Evolutionary conservation across 768 basidiomycete species (phyloP).

Genomic region (Gyrodon lividus): DNA sequence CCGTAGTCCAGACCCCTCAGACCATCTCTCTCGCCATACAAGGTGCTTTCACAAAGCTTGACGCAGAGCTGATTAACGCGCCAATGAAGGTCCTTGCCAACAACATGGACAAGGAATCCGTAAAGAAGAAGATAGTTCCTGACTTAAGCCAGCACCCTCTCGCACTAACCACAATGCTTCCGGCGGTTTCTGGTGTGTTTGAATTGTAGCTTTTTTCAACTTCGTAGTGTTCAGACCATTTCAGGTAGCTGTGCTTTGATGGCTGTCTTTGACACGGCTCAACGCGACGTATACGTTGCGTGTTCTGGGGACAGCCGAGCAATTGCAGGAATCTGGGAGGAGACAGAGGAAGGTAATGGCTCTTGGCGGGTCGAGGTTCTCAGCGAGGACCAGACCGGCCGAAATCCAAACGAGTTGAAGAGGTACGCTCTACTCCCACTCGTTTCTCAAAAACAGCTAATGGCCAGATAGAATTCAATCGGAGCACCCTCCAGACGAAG

Average conservation of each 20-base stretch:
- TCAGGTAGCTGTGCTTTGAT: constrained; percentile 89
- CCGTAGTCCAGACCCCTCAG: constrained; percentile 41
- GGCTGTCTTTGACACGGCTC: constrained; percentile 82
- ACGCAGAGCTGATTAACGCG: constrained; percentile 76
- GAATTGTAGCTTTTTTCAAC: constrained; percentile 5
- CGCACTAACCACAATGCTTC: constrained; percentile 68
- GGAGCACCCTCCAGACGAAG: constrained; percentile 81
- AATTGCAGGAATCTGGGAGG: constrained; percentile 90
- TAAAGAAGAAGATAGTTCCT: constrained; percentile 53
- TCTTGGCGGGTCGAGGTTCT: constrained; percentile 93
- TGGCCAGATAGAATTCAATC: constrained; percentile 56
- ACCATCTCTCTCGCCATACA: constrained; percentile 69
- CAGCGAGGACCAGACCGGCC: constrained; percentile 94
- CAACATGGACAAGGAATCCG: constrained; percentile 49
- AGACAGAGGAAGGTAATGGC: constrained; percentile 59
- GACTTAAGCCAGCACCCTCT: constrained; percentile 72
- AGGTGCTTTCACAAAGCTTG: constrained; percentile 78
- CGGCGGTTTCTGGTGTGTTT: constrained; percentile 72
- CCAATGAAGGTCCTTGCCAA: constrained; percentile 71
- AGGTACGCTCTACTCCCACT: constrained; percentile 49
- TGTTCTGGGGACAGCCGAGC: constrained; percentile 93
- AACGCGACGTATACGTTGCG: constrained; percentile 84
- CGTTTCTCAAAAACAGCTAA: constrained; percentile 1
- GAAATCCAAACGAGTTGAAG: constrained; percentile 80
- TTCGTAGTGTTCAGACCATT: constrained; percentile 12